phyloP scores from a whole-genome alignment of 257 asterid genomes.

The Salvia hispanica region DNA sequence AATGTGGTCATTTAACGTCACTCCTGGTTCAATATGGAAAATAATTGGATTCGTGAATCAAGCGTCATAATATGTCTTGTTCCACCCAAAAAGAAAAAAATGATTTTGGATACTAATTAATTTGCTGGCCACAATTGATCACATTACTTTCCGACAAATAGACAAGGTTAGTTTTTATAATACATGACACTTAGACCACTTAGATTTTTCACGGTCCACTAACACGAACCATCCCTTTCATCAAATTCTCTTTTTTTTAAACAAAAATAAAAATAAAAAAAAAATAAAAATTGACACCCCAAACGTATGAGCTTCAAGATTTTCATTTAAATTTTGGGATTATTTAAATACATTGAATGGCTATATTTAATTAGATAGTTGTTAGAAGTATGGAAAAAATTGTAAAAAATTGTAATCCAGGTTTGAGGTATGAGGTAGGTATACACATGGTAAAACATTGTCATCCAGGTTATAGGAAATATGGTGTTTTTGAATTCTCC shows the following conservation, averaged over 20 bases:
- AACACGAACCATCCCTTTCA: slow-evolving; percentile 31
- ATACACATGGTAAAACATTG: no score
- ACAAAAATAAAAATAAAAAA: neutral
- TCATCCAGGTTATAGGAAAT: no score
- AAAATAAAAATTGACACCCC: neutral
- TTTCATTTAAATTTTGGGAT: neutral
- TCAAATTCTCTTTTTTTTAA: slow-evolving; percentile 27
- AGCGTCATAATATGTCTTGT: neutral
- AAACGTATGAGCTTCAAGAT: neutral
- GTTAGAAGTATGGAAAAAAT: no score
- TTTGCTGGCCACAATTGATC: slow-evolving; percentile 23
- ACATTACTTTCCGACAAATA: slow-evolving; percentile 31
- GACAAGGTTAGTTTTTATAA: slow-evolving; percentile 33
- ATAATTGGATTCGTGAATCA: neutral
- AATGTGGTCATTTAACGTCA: no score
- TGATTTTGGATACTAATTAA: slow-evolving; percentile 22
- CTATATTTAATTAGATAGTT: no score
- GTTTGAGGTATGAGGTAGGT: no score
- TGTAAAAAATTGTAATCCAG: no score
- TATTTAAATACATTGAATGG: no score
- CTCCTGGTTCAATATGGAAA: neutral
- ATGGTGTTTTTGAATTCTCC: no score
- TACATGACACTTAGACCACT: slow-evolving; percentile 35
- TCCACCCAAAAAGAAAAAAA: slow-evolving; percentile 6
- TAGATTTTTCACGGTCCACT: slow-evolving; percentile 39